Conservation (phyloP, 2,329 filamentous ascomycete species). For the Penicillium thymicola region DNA sequence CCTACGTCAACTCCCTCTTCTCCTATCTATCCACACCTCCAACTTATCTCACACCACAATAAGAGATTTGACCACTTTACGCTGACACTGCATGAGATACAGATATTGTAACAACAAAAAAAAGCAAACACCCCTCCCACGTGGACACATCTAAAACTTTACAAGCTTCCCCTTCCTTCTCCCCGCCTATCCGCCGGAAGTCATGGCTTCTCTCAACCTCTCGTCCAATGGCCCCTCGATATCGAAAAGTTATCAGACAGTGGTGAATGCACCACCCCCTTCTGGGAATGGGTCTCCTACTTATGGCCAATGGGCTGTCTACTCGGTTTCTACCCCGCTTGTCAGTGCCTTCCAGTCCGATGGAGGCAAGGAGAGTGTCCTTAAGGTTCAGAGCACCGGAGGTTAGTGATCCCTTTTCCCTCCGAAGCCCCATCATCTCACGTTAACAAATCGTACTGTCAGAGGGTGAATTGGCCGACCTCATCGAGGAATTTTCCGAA, state of each 20-base stretch:
- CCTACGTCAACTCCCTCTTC: conserved; percentile 7
- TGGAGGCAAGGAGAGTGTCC: conserved; percentile 82
- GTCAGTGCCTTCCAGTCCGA: conserved; percentile 88
- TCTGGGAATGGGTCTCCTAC: conserved; percentile 68
- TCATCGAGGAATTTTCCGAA: conserved; percentile 95
- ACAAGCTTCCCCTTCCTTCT: conserved; percentile 1
- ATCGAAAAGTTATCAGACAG: conserved; percentile 67
- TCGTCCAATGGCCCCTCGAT: conserved; percentile 80
- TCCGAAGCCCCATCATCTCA: background rate
- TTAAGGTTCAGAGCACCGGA: conserved; percentile 91
- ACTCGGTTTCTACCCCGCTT: conserved; percentile 87
- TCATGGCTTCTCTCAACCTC: conserved; percentile 76
- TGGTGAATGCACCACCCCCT: conserved; percentile 60
- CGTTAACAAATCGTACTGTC: conserved; percentile 3
- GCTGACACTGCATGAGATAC: conserved; percentile 1
- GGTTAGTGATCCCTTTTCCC: conserved; percentile 52
- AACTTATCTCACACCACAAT: background rate
- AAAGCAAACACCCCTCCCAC: conserved; percentile 1
- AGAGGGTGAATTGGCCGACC: conserved; percentile 88
- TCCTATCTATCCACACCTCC: background rate
- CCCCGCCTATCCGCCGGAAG: conserved; percentile 10
- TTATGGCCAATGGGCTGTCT: conserved; percentile 88
- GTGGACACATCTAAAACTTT: background rate
- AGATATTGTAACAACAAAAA: conserved; percentile 2
- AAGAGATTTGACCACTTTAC: background rate